A percentile compares a stretch with the other conserved stretches of the same genome.
Conservation (phyloP, 345 rosid genomes). For the Sisymbrium irio region DNA sequence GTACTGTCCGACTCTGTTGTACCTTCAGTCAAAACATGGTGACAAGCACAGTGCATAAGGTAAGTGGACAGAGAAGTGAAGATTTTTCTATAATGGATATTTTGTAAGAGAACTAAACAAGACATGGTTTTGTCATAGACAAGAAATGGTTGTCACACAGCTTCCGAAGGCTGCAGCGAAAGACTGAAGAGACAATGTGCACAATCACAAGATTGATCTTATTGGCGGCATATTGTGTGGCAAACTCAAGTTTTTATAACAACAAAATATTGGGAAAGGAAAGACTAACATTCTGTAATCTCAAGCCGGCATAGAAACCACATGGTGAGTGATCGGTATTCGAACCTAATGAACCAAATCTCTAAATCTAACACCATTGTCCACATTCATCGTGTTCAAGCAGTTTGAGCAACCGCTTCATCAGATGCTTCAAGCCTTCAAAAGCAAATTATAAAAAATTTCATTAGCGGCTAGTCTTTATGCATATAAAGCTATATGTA, state of each 20-base stretch:
- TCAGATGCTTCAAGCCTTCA: conserved; percentile 35
- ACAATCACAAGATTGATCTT: conserved; percentile 23
- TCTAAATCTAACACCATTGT: background rate
- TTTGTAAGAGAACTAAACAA: background rate
- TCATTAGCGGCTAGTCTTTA: background rate
- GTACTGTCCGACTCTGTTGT: too few species aligned
- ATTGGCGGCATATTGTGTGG: conserved; percentile 4
- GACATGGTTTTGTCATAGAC: background rate
- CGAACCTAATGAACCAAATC: background rate
- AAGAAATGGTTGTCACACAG: background rate
- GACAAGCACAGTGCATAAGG: background rate
- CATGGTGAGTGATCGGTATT: background rate
- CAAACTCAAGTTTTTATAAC: conserved; percentile 5
- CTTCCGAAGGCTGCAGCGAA: background rate
- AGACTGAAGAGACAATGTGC: background rate
- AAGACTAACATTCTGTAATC: background rate
- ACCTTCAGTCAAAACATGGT: background rate
- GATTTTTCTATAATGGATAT: background rate
- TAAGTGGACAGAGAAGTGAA: background rate
- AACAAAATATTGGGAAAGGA: background rate
- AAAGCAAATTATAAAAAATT: background rate
- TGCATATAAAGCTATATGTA: background rate
- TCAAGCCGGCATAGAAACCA: background rate
- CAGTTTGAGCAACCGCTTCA: conserved; percentile 34
- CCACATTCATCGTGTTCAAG: conserved; percentile 20